phyloP scores from a whole-genome alignment of 768 basidiomycete species.

The Gymnopilus junonius region DNA sequence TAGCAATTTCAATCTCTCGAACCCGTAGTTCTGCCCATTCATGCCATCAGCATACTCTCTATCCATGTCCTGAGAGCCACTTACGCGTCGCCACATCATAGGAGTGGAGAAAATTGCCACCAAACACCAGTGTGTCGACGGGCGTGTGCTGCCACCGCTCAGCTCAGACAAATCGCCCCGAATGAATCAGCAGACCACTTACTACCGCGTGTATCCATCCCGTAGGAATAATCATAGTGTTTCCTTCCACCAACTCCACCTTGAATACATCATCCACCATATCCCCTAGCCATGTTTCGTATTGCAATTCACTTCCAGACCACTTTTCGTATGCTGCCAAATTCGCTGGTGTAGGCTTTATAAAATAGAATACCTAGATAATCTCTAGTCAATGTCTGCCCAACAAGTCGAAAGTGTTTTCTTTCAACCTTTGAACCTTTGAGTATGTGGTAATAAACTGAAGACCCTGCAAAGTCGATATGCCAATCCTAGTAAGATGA shows the following conservation, averaged over 20 bases:
- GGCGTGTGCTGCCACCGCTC: constrained; percentile 77
- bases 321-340: constrained; percentile 90
- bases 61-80: constrained; percentile 24
- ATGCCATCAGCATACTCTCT: background rate
- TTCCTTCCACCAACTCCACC: constrained; percentile 74
- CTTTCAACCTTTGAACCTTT: constrained; percentile 87
- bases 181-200: constrained; percentile 31
- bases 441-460: constrained; percentile 96
- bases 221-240: constrained; percentile 93
- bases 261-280: constrained; percentile 91
- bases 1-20: constrained; percentile 89
- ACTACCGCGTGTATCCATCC: constrained; percentile 99
- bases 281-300: constrained; percentile 89
- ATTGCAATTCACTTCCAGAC: constrained; percentile 92
- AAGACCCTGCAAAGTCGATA: constrained; percentile 96
- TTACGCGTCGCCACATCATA: constrained; percentile 86
- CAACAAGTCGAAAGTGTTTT: background rate
- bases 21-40: constrained; percentile 74
- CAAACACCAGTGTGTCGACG: constrained; percentile 90
- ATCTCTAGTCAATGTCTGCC: constrained; percentile 2
- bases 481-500: constrained; percentile 84
- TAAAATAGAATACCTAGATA: constrained; percentile 89
- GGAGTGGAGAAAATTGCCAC: constrained; percentile 97
- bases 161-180: constrained; percentile 7
- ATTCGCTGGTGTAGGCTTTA: constrained; percentile 85